Evolutionary conservation across 176 grass and related monocot species (phyloP).

Genomic region (Poa pratensis): DNA sequence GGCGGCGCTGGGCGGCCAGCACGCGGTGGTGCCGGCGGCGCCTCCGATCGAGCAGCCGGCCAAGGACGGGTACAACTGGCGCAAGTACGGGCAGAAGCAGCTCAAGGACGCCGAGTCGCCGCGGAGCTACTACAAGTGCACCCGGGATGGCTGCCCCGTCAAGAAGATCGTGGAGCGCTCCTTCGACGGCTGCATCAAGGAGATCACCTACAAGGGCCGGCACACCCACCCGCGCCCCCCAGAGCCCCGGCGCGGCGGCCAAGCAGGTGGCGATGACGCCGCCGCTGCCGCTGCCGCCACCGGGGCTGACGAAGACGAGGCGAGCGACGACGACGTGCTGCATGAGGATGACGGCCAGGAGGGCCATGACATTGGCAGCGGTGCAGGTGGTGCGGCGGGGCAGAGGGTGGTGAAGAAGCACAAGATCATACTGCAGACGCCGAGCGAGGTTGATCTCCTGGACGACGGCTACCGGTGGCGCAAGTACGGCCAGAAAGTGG

Average conservation of each 20-base stretch:
- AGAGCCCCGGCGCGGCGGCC: constrained; percentile 6
- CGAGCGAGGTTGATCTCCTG: constrained; percentile 61
- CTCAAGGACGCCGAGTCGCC: constrained; percentile 83
- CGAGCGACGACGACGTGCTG: constrained; percentile 32
- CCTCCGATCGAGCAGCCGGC: constrained; percentile 63
- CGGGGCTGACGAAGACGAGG: not conserved
- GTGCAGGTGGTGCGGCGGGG: constrained; percentile 15
- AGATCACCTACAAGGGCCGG: constrained; percentile 86
- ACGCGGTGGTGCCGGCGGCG: constrained; percentile 3
- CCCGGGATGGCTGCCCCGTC: constrained; percentile 58
- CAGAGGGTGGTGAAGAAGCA: constrained; percentile 57
- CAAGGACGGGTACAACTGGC: constrained; percentile 86
- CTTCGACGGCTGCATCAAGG: constrained; percentile 67
- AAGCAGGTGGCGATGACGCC: not conserved
- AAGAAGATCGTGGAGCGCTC: constrained; percentile 86
- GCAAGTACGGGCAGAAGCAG: constrained; percentile 91
- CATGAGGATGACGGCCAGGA: constrained; percentile 37
- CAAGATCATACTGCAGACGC: constrained; percentile 61
- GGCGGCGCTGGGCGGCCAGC: constrained; percentile 20
- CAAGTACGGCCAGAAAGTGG: constrained; percentile 67
- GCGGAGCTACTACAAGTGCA: constrained; percentile 87
- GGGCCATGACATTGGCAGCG: constrained; percentile 30
- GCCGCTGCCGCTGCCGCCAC: not conserved
- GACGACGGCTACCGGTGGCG: constrained; percentile 70
- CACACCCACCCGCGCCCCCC: constrained; percentile 57